Evolutionary conservation across 495 filamentous ascomycete species (phyloP), one percentile per base, ranked within the genome.

Genomic region (Oidiodendron maius): DNA sequence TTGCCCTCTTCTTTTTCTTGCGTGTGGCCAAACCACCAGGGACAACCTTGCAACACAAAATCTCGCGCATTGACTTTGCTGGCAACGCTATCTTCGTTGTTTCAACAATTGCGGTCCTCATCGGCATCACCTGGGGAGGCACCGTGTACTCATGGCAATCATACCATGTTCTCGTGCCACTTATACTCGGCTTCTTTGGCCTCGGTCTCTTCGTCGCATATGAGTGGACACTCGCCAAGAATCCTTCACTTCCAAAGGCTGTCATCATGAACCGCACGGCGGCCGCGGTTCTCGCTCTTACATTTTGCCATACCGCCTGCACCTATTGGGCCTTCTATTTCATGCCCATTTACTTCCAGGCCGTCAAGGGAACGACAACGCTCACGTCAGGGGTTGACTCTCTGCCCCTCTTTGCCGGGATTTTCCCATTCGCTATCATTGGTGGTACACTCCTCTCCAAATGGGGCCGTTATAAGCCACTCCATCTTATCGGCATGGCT

Each of bases 71-170:
- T 0, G 87, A 93, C 65, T 89, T 82, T 82, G 51, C 78, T 10
- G 87, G 87, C 3, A 82, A 75, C 0, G 40, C 84, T 26, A 68
- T 78, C 15, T 76, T 91, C 46, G 72, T 89, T 28, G 80, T 78
- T 13, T 83, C 78, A 6, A 86, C 83, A 0, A 64, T 91, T 28
- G 87, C 91, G 76, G 73, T 94, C 56, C 71, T 93, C 13, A 77
- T 91, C 28, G 88, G 82, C 11, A 71, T 93, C 6, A 78, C 86
- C 53, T 81, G 81, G 48, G 87, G 87, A 39, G 89, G 89, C 17
- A 71, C 83, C 36, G 69, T 68, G n/a, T 72, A 75, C 51, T 84
- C 87, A 13, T 95, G 89, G 89, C 56, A 57, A 42, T 91, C 87
- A 1, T 64, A 83, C 1, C 80, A 72, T 0, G 83, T 91, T 40